Evolutionary conservation across 2,329 filamentous ascomycete species (phyloP).

Genomic region (Chrysoporthe puriensis): DNA sequence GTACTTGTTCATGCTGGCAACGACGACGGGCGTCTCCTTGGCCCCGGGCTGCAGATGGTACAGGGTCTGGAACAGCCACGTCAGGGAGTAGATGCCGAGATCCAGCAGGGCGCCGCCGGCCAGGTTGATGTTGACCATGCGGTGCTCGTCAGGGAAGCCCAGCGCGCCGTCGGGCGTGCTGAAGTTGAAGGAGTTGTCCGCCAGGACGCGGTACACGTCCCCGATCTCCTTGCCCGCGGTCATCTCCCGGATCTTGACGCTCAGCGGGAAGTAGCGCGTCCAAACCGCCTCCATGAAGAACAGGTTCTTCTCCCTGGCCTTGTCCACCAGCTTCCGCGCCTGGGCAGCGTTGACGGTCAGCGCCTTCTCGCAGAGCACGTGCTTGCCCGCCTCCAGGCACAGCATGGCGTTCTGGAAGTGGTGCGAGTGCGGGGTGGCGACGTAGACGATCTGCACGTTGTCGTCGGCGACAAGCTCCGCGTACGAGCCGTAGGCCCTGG

Average conservation of each 20-base stretch:
- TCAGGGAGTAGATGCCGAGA: constrained; percentile 85
- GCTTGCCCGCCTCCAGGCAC: constrained; percentile 80
- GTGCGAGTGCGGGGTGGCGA: constrained; percentile 89
- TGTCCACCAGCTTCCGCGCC: constrained; percentile 70
- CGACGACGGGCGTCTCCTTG: constrained; percentile 67
- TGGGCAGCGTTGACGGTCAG: constrained; percentile 85
- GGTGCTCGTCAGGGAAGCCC: constrained; percentile 64
- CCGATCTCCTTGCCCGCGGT: constrained; percentile 59
- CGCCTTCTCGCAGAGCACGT: constrained; percentile 89
- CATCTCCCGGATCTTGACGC: constrained; percentile 73
- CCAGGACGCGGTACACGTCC: constrained; percentile 62
- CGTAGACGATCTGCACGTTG: constrained; percentile 83
- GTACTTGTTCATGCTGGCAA: constrained; percentile 73
- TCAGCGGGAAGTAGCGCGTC: constrained; percentile 87
- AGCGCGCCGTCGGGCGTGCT: constrained; percentile 60
- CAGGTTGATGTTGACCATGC: constrained; percentile 81
- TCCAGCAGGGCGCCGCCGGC: constrained; percentile 84
- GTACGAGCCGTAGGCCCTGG: constrained; percentile 79
- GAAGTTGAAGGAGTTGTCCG: constrained; percentile 64
- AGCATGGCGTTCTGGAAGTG: constrained; percentile 91
- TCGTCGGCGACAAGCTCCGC: constrained; percentile 78
- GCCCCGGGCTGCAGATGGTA: constrained; percentile 72
- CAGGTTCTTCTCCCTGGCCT: constrained; percentile 71
- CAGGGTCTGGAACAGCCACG: constrained; percentile 88
- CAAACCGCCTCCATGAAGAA: constrained; percentile 89